A percentile compares a stretch with the other conserved stretches of the same genome.
phyloP scores from a whole-genome alignment of 768 basidiomycete species.

The Mycena galericulata region DNA sequence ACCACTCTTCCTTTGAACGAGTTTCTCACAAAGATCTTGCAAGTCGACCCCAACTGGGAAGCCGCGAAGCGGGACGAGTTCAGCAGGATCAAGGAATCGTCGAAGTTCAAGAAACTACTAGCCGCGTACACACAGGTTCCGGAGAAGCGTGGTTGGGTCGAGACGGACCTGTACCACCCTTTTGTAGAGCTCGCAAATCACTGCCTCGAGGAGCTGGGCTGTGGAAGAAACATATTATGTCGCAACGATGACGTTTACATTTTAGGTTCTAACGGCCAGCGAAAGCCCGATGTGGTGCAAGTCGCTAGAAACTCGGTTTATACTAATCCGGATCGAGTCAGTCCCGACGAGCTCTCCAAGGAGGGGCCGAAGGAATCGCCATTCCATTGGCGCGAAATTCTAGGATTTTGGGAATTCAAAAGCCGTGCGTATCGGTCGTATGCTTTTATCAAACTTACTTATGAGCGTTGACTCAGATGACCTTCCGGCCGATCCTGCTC shows the following conservation, averaged over 20 bases:
- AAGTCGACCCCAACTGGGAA: too few relatives aligned
- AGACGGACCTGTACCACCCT: conserved; percentile 3
- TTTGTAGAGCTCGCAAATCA: conserved; percentile 6
- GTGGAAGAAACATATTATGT: not conserved
- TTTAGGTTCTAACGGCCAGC: not conserved
- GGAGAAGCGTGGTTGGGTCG: not conserved
- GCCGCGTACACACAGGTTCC: not conserved
- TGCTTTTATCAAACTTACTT: conserved; percentile 13
- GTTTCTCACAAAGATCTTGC: too few relatives aligned
- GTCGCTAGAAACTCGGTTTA: not conserved
- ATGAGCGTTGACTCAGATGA: conserved; percentile 1
- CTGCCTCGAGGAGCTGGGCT: not conserved
- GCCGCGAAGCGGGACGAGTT: too few relatives aligned
- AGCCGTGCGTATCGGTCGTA: conserved; percentile 10
- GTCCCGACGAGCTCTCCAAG: conserved; percentile 6
- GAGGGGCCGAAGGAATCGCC: not conserved
- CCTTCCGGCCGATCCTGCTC: conserved; percentile 12
- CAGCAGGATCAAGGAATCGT: too few relatives aligned
- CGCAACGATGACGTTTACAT: not conserved
- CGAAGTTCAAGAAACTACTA: not conserved
- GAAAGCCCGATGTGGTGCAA: conserved; percentile 7
- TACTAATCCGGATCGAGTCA: too few relatives aligned
- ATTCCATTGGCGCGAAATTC: conserved; percentile 16
- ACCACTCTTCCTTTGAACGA: too few relatives aligned
- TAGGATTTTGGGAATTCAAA: conserved; percentile 22